Base-by-base conservation (phyloP, 768 basidiomycete genomes). In the Hemileccinum rubropunctum region DNA sequence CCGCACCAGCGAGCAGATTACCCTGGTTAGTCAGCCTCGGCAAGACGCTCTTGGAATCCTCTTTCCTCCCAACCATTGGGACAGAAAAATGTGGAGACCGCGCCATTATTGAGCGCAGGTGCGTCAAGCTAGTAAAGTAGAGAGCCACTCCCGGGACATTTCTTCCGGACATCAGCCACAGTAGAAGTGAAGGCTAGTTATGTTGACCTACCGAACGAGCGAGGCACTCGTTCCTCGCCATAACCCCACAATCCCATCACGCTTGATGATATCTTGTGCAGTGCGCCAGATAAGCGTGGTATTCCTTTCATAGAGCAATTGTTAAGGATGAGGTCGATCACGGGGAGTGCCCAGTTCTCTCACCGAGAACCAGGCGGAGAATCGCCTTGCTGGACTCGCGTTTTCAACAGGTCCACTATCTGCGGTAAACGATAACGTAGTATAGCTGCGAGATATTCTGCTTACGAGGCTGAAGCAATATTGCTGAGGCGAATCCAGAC, bases 71-170 rank as follows among this genome's bases (percentile, higher is more conserved):
- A 4, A 13, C 46, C 56, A 65, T 30, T 30, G 58, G 51, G 42
- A 63, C 48, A 1, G 84, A 70, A 64, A 95, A 95, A 68, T 84
- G 80, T 0, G 85, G 79, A 2, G 86, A 83, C 18, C 67, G 78
- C 1, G 92, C 83, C 77, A 98, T 82, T 34, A 81, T 54, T 6
- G 80, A 75, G n/a, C 95, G 85, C 35, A 95, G 73, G 55, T 91
- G 84, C 15, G 86, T 92, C 42, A 98, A 73, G 37, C 83, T 75
- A 4, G 94, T 91, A 75, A 97, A 88, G 73, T 98, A 98, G 42
- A 94, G 67, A 3, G 94, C 92, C 17, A 97, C 88, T 4, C 95
- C 95, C 1, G 95, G 95, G 4, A 97, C 83, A 62, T 95, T 97
- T 49, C 94, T 94, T 54, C 30, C 2, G 34, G 5, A 32, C 34